phyloP scores from a whole-genome alignment of 805 yeast species.

The Candida coquimbonensis region DNA sequence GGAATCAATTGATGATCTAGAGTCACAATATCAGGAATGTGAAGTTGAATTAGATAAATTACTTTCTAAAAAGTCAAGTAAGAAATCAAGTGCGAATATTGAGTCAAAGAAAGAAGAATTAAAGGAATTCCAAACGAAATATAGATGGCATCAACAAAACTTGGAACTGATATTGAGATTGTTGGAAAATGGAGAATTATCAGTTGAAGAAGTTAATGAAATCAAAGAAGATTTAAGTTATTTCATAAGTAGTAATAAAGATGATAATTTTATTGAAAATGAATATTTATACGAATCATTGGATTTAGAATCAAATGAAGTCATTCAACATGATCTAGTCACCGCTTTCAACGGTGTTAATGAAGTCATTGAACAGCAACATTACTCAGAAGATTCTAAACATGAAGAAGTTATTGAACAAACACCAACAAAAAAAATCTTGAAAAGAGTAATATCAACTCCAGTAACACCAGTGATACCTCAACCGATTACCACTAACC shows the following conservation, averaged over 20 bases:
- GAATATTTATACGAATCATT: conserved; percentile 86
- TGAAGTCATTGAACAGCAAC: conserved; percentile 1
- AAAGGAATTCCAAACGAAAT: conserved; percentile 57
- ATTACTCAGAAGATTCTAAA: not conserved
- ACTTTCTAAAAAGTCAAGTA: conserved; percentile 49
- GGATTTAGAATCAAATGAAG: conserved; percentile 54
- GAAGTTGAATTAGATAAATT: conserved; percentile 65
- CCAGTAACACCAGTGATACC: not conserved
- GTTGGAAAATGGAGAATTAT: conserved; percentile 74
- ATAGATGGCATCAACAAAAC: conserved; percentile 71
- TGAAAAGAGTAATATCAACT: not conserved
- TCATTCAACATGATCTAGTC: conserved; percentile 44
- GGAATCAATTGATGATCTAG: conserved; percentile 69
- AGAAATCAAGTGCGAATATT: conserved; percentile 37
- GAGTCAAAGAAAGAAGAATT: conserved; percentile 56
- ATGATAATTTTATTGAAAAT: conserved; percentile 86
- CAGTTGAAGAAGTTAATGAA: conserved; percentile 65
- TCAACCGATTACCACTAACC: not conserved
- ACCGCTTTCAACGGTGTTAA: conserved; percentile 20
- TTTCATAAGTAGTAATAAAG: conserved; percentile 88
- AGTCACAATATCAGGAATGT: conserved; percentile 66
- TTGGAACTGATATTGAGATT: conserved; percentile 72
- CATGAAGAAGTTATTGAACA: no score
- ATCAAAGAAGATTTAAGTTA: conserved; percentile 85
- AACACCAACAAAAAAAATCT: no score